Evolutionary conservation across 768 basidiomycete species (phyloP).

Genomic region (Pulveroboletus sp.): DNA sequence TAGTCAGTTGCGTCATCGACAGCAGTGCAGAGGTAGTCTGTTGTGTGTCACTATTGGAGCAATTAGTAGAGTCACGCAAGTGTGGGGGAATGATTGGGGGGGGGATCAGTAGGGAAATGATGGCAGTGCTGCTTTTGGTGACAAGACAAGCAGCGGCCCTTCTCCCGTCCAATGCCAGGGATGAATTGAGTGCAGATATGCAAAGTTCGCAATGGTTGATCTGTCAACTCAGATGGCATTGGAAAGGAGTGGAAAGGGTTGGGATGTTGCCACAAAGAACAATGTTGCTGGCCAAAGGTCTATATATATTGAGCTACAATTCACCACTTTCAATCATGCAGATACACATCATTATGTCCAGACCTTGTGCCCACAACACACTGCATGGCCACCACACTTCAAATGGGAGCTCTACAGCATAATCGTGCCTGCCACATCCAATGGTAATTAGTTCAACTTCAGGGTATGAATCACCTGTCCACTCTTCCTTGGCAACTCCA

Average conservation of each 20-base stretch:
- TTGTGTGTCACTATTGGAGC: background rate
- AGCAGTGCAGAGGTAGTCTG: no score
- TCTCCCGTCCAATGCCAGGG: background rate
- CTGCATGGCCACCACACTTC: background rate
- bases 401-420: background rate
- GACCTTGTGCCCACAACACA: slow-evolving; percentile 8
- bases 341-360: slow-evolving; percentile 5
- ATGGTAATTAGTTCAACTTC: slow-evolving; percentile 4
- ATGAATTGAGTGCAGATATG: slow-evolving; percentile 4
- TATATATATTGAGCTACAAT: slow-evolving; percentile 9
- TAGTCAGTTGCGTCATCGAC: no score
- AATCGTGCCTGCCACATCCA: background rate
- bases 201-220: no score
- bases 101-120: background rate
- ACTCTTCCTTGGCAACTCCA: slow-evolving; percentile 5
- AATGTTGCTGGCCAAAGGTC: background rate
- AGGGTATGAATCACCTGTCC: background rate
- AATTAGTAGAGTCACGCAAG: background rate
- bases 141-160: background rate
- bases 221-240: background rate
- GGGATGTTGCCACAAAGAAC: background rate
- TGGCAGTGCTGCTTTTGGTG: slow-evolving; percentile 2
- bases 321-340: slow-evolving; percentile 1
- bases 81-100: background rate
- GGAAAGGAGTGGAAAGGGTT: background rate